Base-by-base conservation (phyloP, 495 filamentous ascomycete species). In the Neurospora cerealis region DNA sequence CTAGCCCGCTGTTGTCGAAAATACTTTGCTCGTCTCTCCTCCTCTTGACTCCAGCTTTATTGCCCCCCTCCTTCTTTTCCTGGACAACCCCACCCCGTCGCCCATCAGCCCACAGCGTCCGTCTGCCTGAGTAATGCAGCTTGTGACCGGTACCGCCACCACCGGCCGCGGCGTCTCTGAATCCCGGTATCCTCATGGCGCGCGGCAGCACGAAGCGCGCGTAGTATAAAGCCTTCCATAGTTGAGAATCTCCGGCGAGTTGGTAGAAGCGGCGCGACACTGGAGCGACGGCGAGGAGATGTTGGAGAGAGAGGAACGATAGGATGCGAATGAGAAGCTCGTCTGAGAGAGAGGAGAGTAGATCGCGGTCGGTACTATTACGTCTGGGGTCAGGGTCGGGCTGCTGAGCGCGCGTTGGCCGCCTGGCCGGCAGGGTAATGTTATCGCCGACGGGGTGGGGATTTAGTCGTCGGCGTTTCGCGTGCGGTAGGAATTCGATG, bases 221-320 rank as follows among this genome's bases (percentile, higher is more conserved):
- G 83, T 97, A 97, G 83, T 97, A 99, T 40, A 92, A 86, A 10
- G 87, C 86, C 82, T 95, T 97, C 96, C 96, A 99, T 69, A 99
- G 83, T 79, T 97, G 93, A 13, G 91, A 91, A 82, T 99, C 96
- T 74, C 86, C 87, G 21, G 93, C 87, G 17, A 99, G 85, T n/a
- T 82, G 83, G 76, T 91, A 86, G 77, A 97, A 93, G 48, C 90
- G 92, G 62, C 83, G 90, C n/a, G 93, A 97, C 36, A 96, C 81
- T 69, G 91, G 93, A 76, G 96, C 89, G 74, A 91, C 92, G 39
- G 86, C 82, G 60, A 91, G 84, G 36, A 99, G 86, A 37, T 92
- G 89, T 2, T 84, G 80, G 28, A 92, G 89, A 4, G 92, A 83
- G 24, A 97, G 86, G 76, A 89, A 91, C 4, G 92, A 93, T 69